Base-by-base conservation (phyloP, 495 filamentous ascomycete genomes). In the Penicilliopsis zonata region DNA sequence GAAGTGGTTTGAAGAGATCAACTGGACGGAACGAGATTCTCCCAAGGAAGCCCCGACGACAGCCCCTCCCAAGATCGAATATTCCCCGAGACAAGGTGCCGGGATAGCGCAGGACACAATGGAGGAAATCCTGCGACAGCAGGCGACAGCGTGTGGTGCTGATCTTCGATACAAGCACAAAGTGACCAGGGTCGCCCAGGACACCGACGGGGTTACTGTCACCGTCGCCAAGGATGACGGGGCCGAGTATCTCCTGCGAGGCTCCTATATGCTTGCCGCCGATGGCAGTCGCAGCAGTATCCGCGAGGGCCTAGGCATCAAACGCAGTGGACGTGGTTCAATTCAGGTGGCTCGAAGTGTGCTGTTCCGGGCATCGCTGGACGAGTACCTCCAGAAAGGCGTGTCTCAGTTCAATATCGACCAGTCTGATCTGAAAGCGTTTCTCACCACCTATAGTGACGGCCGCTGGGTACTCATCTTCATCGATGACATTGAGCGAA, bases 291-390 rank as follows among this genome's bases (percentile, higher is more conserved):
- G 47, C 5, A 57, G 52, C 30, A 40, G 33, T 7, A 33, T 59
- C 13, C 50, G 52, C 22, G 38, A 46, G 17, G 18, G 38, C 8
- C 48, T 57, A 9, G 36, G 42, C 10, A 52, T 55, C 10, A 40
- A 41, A 9, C 44, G 38, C 29, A 18, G 42, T 5, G 61, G 61
- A 20, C 40, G 37, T 15, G 57, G 59, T 1, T 21, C 38, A 8
- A 47, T 63, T 48, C 54, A 51, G 16, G 42, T 46, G 18, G 31
- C 63, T n/a, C 42, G 53, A 28, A 63, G 56, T 31, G 54, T 65
- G 2, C 43, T 65, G 13, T 61, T 65, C 41, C 40, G 36, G 4
- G 46, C 48, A 3, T 44, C 54, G 12, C 31, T 60, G 2, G 36
- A 47, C 1, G 10, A 42, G 28, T 48, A 42, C 17, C 37, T 40